These are phyloP conservation scores for Encephalitozoon romaleae DNA, from an alignment of 371 early-diverging fungal species.

Conservation along the genomic window DNA sequence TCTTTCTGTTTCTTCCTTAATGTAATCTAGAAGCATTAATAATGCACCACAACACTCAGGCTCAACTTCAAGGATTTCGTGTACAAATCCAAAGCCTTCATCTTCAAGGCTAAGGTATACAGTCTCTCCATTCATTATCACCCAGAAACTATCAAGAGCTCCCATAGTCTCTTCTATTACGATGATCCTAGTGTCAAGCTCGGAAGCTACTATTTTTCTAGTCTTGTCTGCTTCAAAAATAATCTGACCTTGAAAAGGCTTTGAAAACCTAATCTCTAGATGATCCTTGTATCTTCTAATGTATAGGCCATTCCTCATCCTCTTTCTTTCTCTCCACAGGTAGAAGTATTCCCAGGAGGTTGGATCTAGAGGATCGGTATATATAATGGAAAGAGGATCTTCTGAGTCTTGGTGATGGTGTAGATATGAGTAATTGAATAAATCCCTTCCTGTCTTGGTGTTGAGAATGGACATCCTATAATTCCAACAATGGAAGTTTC, in stretches of 20 bases:
- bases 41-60: conserved; percentile 15
- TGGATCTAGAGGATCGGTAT: conserved; percentile 35
- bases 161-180: not conserved
- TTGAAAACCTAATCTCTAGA: conserved; percentile 20
- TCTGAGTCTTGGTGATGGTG: not conserved
- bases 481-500: conserved; percentile 57
- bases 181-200: not conserved
- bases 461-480: conserved; percentile 20
- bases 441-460: conserved; percentile 7
- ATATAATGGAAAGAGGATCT: conserved; percentile 9
- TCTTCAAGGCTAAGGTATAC: not conserved
- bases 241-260: conserved; percentile 13
- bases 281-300: conserved; percentile 5
- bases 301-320: conserved; percentile 20
- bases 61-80: conserved; percentile 19
- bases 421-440: conserved; percentile 49
- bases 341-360: conserved; percentile 40
- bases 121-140: conserved; percentile 3
- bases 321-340: not conserved
- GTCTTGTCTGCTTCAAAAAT: not conserved
- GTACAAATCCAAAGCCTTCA: conserved; percentile 1
- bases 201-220: not conserved
- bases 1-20: conserved; percentile 14
- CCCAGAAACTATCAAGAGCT: not conserved
- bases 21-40: conserved; percentile 14